Percentiles rank a stretch among this genome's conserved stretches.
Conservation (phyloP, 2,329 filamentous ascomycete genomes). For the Nemania sp. region DNA sequence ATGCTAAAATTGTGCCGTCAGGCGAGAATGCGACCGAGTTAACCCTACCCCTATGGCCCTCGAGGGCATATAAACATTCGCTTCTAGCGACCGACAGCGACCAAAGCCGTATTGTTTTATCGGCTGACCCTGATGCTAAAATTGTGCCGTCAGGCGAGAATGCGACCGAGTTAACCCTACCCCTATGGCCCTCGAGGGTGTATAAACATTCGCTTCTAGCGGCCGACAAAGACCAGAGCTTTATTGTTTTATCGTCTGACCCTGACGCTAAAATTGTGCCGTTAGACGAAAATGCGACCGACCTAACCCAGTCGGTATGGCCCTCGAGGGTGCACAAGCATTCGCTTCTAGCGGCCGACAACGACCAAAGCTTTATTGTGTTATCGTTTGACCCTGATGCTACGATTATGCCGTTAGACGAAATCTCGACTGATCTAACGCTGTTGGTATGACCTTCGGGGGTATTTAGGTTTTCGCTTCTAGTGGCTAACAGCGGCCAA, state of each 20-base stretch:
- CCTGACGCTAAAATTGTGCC: conserved; percentile 23
- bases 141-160: no score
- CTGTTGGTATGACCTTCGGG: neutral
- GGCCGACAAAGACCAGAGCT: conserved; percentile 21
- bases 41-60: neutral
- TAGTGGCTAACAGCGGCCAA: neutral
- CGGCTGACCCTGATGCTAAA: no score
- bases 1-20: neutral
- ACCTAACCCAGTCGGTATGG: neutral
- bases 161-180: no score
- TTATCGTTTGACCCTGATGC: neutral
- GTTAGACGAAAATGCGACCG: conserved; percentile 31
- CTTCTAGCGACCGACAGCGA: no score
- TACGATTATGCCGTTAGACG: neutral
- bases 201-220: conserved; percentile 13
- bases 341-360: no score
- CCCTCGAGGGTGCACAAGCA: no score
- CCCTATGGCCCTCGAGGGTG: conserved; percentile 14
- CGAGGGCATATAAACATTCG: no score
- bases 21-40: conserved; percentile 8
- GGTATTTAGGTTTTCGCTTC: neutral
- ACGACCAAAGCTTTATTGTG: neutral
- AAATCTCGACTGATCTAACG: neutral
- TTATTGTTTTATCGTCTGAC: conserved; percentile 2
- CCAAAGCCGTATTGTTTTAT: no score